Percentiles rank a stretch among this genome's conserved stretches.
Evolutionary conservation across 2,329 filamentous ascomycete genomes (phyloP).

Genomic region (Macrophomina pseudophaseolina): DNA sequence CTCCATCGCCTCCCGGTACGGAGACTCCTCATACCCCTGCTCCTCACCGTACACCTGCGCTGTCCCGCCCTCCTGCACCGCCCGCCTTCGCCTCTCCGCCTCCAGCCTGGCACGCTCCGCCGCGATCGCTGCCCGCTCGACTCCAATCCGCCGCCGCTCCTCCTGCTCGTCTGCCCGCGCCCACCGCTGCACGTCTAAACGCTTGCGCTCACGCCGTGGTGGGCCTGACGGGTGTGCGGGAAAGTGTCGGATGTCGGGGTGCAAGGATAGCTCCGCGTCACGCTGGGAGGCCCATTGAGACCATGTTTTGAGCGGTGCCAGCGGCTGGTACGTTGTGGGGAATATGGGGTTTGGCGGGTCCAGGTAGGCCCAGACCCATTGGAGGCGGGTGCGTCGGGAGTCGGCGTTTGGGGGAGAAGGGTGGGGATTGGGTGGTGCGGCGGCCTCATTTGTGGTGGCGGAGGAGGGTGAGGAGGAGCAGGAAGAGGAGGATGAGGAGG

Average conservation of each 20-base stretch:
- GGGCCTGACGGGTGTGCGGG: neutral
- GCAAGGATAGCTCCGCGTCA: neutral
- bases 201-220: neutral
- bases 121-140: neutral
- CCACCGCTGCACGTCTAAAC: neutral
- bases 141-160: neutral
- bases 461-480: too few relatives aligned
- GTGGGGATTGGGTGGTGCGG: neutral
- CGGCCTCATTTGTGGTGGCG: neutral
- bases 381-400: neutral
- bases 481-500: too few relatives aligned
- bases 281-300: neutral
- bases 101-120: too few relatives aligned
- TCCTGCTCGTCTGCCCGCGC: neutral
- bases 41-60: neutral
- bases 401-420: neutral
- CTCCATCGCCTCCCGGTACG: neutral
- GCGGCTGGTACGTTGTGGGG: neutral
- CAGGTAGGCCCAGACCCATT: constrained; percentile 4
- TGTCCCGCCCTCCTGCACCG: neutral
- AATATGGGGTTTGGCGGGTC: neutral
- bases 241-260: neutral
- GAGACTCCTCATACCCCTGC: neutral
- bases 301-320: neutral
- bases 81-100: neutral